Conservation (phyloP, 768 basidiomycete species). For the Tricholomella constricta region DNA sequence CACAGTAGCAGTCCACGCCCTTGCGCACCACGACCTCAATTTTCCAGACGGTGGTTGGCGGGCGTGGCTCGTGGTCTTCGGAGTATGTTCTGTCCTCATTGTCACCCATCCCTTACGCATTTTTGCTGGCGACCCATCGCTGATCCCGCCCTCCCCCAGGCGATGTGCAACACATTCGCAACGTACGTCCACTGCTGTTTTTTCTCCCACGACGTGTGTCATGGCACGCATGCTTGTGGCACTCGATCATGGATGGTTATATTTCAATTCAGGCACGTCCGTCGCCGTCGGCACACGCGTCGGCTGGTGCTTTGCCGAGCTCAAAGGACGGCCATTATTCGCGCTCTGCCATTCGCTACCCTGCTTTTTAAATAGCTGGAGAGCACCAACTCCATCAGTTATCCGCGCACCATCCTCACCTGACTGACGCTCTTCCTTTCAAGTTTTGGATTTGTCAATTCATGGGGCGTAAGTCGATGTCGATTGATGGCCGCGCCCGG, state of each 20-base stretch:
- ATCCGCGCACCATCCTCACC: no score
- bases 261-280: constrained; percentile 3
- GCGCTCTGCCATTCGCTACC: no score
- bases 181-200: constrained; percentile 29
- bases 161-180: constrained; percentile 47
- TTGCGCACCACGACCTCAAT: constrained; percentile 7
- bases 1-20: neutral
- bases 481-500: neutral
- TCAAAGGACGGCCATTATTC: no score
- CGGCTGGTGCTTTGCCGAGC: neutral
- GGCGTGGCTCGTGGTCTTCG: constrained; percentile 47
- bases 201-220: neutral
- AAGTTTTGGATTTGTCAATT: constrained; percentile 72
- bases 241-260: neutral
- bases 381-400: no score
- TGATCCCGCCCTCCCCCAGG: constrained; percentile 26
- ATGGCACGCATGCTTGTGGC: no score
- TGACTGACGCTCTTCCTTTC: neutral
- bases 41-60: constrained; percentile 46
- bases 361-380: no score
- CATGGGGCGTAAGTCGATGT: constrained; percentile 63
- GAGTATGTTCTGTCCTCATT: constrained; percentile 29
- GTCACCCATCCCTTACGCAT: neutral
- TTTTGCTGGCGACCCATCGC: neutral
- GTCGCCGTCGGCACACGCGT: constrained; percentile 2